phyloP scores from a whole-genome alignment of 1,139 yeast genomes.

The Taphrina sp. region DNA sequence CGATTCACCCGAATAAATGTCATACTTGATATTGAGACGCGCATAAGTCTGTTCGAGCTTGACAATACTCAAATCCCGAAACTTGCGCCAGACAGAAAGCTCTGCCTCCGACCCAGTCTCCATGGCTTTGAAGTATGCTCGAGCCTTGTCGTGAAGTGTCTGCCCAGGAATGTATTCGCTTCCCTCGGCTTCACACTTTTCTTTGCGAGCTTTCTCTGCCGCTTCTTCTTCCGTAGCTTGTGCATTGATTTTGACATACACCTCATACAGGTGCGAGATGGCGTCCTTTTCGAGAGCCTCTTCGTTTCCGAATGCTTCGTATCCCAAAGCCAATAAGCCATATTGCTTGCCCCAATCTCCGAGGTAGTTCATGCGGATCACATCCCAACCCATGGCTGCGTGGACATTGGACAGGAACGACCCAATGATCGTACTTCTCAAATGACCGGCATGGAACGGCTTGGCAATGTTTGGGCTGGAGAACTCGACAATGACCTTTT shows the following conservation, averaged over 20 bases:
- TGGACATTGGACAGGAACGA: constrained; percentile 91
- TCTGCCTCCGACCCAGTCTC: constrained; percentile 90
- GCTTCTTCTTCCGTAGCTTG: constrained; percentile 42
- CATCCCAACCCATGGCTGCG: constrained; percentile 88
- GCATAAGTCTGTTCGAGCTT: constrained; percentile 85
- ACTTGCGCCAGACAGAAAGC: constrained; percentile 74
- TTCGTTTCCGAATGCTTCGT: constrained; percentile 77
- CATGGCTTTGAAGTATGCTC: constrained; percentile 84
- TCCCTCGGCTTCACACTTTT: constrained; percentile 29
- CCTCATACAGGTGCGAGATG: constrained; percentile 90
- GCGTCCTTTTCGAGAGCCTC: constrained; percentile 73
- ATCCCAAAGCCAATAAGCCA: constrained; percentile 82
- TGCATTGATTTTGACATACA: constrained; percentile 81
- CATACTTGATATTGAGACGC: constrained; percentile 84
- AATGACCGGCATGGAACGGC: constrained; percentile 99
- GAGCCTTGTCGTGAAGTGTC: constrained; percentile 54
- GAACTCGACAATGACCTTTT: constrained; percentile 78
- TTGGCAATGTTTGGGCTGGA: constrained; percentile 98
- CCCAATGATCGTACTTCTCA: constrained; percentile 96
- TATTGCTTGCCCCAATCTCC: constrained; percentile 99
- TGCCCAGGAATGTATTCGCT: constrained; percentile 33
- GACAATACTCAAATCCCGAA: constrained; percentile 84
- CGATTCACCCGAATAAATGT: constrained; percentile 91
- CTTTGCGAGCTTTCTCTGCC: constrained; percentile 31
- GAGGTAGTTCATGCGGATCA: constrained; percentile 82